Evolutionary conservation across 257 asterid genomes (phyloP).

Genomic region (Nicotiana undulata): DNA sequence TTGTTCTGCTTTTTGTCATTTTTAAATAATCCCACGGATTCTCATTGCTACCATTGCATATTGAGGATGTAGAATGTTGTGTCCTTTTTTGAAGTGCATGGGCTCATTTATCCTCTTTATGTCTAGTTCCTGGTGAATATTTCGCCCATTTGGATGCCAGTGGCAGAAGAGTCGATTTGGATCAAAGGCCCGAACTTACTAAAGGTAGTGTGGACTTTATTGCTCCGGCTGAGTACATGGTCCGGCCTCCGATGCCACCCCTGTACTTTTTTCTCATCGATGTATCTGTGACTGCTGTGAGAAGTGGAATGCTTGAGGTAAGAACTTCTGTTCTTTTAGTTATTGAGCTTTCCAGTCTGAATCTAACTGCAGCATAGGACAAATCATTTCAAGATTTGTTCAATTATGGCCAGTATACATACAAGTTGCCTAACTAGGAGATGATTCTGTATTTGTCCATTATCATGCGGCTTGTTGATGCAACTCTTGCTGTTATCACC

Average conservation of each 20-base stretch:
- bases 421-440: not conserved
- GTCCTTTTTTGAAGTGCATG: constrained; percentile 6
- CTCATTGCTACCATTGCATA: not conserved
- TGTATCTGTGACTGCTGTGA: constrained; percentile 73
- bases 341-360: not conserved
- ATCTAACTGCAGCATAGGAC: not conserved
- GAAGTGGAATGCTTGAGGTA: constrained; percentile 94
- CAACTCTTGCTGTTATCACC: not conserved
- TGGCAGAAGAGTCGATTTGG: constrained; percentile 75
- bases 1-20: not conserved
- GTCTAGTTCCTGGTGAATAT: constrained; percentile 77
- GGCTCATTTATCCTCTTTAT: constrained; percentile 23
- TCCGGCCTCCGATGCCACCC: constrained; percentile 92
- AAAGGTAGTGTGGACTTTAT: constrained; percentile 81
- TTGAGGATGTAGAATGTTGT: not conserved
- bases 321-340: constrained; percentile 9
- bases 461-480: not conserved
- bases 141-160: constrained; percentile 64
- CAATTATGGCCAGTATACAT: not conserved
- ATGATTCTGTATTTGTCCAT: not conserved
- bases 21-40: not conserved
- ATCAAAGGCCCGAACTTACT: constrained; percentile 79
- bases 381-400: not conserved
- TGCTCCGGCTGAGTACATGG: constrained; percentile 80
- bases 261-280: constrained; percentile 79